Evolutionary conservation across 306 rosid species (phyloP), one percentile per base, ranked within the genome.

Genomic region (Cicer yamashitae): DNA sequence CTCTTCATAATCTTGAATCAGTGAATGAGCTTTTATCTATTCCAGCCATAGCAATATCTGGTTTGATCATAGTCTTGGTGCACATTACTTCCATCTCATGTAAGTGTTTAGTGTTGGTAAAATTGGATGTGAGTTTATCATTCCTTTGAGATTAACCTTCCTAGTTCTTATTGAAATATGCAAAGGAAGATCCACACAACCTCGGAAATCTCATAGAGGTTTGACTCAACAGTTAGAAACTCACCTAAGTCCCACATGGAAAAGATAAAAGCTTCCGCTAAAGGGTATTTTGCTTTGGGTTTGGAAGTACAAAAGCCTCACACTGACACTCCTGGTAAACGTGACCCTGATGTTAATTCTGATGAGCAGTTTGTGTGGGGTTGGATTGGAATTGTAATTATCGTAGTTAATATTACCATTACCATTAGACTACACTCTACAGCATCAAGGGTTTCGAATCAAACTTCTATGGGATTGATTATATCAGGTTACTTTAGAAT

Each of bases 121-220:
- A 91, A 60, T 88, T 88, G n/a, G 88, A 87, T 48, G 88, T 90
- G 7, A 90, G 93, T 61, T 72, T 88, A 67, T 87, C 88, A 94
- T 50, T 93, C 88, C 82, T 89, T 81, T 44, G 97, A 90, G 37
- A 0, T 30, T 30, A 82, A 34, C 96, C 97, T 14, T 90, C 90
- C 98, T 97, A 94, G 44, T 78, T 88, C 86, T 88, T 94, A 65
- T 75, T 81, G 74, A 91, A 94, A 79, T 90, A 96, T 47, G 90
- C 96, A 37, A 87, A 18, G 47, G 96, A 93, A 11, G 82, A 82
- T 69, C 96, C 91, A 5, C 22, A 7, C 5, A 20, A 56, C 37
- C 61, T 20, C 61, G 1, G 5, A 56, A 56, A 20, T 8, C 7
- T 56, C 61, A 56, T 56, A 9, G n/a, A 20, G 1, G 38, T 9